A percentile compares a stretch with the other conserved stretches of the same genome.
Conservation (phyloP, 2,329 filamentous ascomycete species). For the Pseudogymnoascus sp. region DNA sequence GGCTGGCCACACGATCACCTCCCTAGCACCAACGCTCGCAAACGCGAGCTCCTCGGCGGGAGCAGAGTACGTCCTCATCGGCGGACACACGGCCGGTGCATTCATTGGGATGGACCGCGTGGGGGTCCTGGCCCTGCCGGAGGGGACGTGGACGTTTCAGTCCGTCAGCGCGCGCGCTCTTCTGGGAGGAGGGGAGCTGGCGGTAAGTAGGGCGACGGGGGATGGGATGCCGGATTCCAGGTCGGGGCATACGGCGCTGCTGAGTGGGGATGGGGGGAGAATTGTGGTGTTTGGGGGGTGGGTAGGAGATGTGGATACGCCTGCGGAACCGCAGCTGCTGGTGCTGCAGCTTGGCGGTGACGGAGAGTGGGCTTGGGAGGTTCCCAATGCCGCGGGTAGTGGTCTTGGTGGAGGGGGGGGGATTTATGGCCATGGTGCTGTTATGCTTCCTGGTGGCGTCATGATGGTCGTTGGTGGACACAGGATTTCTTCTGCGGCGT, state of each 20-base stretch:
- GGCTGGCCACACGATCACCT: constrained; percentile 79
- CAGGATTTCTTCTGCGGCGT: constrained; percentile 35
- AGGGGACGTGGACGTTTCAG: constrained; percentile 80
- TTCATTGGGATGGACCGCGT: constrained; percentile 94
- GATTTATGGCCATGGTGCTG: constrained; percentile 57
- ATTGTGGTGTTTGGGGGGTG: constrained; percentile 82
- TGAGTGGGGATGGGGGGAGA: constrained; percentile 70
- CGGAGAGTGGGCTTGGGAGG: constrained; percentile 63
- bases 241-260: constrained; percentile 79
- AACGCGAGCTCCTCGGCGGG: constrained; percentile 54
- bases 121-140: constrained; percentile 77
- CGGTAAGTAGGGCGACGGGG: constrained; percentile 28
- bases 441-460: constrained; percentile 55
- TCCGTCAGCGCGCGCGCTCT: constrained; percentile 44
- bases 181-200: constrained; percentile 39
- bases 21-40: constrained; percentile 60
- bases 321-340: constrained; percentile 75
- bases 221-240: constrained; percentile 57
- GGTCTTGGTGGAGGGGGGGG: constrained; percentile 37
- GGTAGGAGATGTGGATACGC: constrained; percentile 71
- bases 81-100: constrained; percentile 72
- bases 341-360: constrained; percentile 66
- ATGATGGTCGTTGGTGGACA: constrained; percentile 62
- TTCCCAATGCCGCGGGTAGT: constrained; percentile 41
- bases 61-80: constrained; percentile 72